phyloP scores from a whole-genome alignment of 139 green algal genomes.

The Limnomonas spitsbergensis region DNA sequence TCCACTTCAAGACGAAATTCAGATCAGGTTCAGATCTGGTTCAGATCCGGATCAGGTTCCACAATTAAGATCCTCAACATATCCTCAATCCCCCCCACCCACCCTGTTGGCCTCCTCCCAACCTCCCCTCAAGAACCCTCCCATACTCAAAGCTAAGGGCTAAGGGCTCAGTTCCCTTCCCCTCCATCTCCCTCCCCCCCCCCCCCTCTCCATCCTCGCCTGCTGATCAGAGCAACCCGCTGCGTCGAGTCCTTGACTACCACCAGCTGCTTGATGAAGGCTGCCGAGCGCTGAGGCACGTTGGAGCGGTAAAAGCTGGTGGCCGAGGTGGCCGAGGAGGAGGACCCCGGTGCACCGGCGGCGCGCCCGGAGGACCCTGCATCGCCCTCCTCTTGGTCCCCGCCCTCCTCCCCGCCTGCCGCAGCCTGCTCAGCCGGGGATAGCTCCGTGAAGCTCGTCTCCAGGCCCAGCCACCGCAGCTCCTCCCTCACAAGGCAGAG shows the following conservation, averaged over 20 bases:
- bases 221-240: slow-evolving; percentile 36
- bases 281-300: slow-evolving; percentile 43
- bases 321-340: not conserved
- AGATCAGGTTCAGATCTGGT: not conserved
- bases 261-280: slow-evolving; percentile 58
- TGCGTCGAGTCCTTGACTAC: slow-evolving; percentile 19
- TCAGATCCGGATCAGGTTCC: not conserved
- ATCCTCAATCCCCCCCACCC: not conserved
- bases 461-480: slow-evolving; percentile 29
- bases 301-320: slow-evolving; percentile 36
- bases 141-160: too few species aligned
- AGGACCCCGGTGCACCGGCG: not conserved
- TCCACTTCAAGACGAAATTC: too few species aligned
- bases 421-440: not conserved
- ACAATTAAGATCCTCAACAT: not conserved
- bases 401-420: not conserved
- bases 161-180: too few species aligned
- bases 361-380: not conserved
- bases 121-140: too few species aligned
- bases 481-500: slow-evolving; percentile 53
- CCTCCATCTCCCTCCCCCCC: too few species aligned
- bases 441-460: slow-evolving; percentile 22
- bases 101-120: too few species aligned
- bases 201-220: too few species aligned
- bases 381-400: not conserved